Percentiles rank a stretch among this genome's conserved stretches.
These are phyloP conservation scores for Verbena officinalis DNA, from an alignment of 257 asterid genomes.

Conservation along the genomic window DNA sequence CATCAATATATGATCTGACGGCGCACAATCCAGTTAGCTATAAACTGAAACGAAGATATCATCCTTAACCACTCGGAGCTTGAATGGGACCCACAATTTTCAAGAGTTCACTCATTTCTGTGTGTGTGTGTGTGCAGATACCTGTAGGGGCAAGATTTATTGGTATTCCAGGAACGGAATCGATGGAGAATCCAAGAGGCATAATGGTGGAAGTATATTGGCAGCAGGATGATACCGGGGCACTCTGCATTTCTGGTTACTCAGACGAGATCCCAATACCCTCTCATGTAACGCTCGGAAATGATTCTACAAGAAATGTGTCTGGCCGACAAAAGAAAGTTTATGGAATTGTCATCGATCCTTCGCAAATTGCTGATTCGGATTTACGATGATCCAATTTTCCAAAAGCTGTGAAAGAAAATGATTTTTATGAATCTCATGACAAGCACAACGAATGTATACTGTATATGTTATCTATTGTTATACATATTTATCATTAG, in stretches of 20 bases:
- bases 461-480: slow-evolving; percentile 2
- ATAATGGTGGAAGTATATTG: slow-evolving; percentile 82
- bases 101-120: background rate
- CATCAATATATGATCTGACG: no score
- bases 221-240: slow-evolving; percentile 92
- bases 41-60: no score
- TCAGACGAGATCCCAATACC: slow-evolving; percentile 68
- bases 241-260: slow-evolving; percentile 78
- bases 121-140: slow-evolving; percentile 42
- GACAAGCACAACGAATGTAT: background rate
- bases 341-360: slow-evolving; percentile 70
- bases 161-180: slow-evolving; percentile 75
- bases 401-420: background rate
- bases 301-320: slow-evolving; percentile 36
- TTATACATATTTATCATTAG: background rate
- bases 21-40: no score
- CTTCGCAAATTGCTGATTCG: slow-evolving; percentile 56
- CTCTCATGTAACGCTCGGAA: slow-evolving; percentile 46
- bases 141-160: slow-evolving; percentile 81
- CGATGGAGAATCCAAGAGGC: slow-evolving; percentile 58
- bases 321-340: slow-evolving; percentile 36
- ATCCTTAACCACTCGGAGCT: no score
- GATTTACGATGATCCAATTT: slow-evolving; percentile 28
- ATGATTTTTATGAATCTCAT: background rate
- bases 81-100: background rate